Evolutionary conservation across 768 basidiomycete species (phyloP), one percentile per base, ranked within the genome.

Genomic region (Lactifluus subvellereus): DNA sequence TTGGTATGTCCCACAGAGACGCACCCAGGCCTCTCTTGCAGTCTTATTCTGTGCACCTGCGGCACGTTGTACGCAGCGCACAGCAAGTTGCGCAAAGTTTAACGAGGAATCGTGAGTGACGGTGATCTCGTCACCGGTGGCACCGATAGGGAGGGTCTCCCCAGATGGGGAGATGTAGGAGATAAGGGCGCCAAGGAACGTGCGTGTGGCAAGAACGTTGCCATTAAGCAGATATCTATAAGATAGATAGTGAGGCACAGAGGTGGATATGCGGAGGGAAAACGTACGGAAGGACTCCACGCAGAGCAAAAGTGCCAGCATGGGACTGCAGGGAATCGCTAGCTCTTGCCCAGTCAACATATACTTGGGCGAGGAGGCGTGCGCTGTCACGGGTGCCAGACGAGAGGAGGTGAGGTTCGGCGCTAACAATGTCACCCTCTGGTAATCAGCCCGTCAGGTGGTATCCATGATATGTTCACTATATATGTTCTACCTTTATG

Each of bases 301-400:
- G 86, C 30, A 94, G 76, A 43, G 94, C 91, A 76, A 95, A 97
- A 32, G 82, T 79, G 6, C 89, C 92, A 35, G 83, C 65, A 48
- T 66, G 61, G 14, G 67, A 63, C 8, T 14, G 18, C 22, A 68
- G 37, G 3, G 58, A 57, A 82, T 38, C 75, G 70, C 38, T 77
- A 75, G 40, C 80, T 78, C 33, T 78, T 72, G 74, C 73, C 96
- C 96, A 99, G 61, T 91, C 84, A 61, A 85, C 79, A 74, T 92
- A 87, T 83, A 94, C 85, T 65, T 93, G 84, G 6, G 94, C 94
- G 27, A 98, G 84, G 4, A 88, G 75, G 18, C 88, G 82, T 2
- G 92, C 95, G 51, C 93, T 91, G 68, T 98, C 96, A 54, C 92
- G 84, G 69, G 89, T 91, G 47, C 92, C 93, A 0, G 92, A 86